Evolutionary conservation across 495 filamentous ascomycete species (phyloP).

Genomic region (Aspergillus bertholletiae): DNA sequence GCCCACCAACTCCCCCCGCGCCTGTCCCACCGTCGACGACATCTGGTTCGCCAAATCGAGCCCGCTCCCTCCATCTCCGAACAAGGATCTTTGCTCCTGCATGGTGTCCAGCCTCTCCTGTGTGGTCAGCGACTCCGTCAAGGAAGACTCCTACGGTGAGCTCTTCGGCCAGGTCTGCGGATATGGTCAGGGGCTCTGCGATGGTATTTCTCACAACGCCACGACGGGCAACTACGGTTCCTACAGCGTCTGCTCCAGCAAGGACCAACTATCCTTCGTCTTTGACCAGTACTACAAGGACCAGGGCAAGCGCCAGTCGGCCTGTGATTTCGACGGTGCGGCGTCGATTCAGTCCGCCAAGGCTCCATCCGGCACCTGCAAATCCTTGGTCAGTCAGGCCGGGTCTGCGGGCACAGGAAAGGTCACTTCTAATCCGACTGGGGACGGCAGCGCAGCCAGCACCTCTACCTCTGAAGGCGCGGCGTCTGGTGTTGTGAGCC

Average conservation of each 20-base stretch:
- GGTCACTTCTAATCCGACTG: conserved; percentile 50
- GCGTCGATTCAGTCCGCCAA: conserved; percentile 49
- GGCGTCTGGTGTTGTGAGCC: conserved; percentile 41
- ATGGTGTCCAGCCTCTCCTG: conserved; percentile 71
- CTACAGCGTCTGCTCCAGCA: conserved; percentile 77
- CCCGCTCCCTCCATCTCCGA: conserved; percentile 73
- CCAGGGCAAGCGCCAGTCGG: conserved; percentile 46
- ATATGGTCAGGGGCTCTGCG: conserved; percentile 50
- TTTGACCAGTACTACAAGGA: conserved; percentile 75
- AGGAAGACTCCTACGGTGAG: conserved; percentile 51
- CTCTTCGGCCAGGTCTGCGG: conserved; percentile 78
- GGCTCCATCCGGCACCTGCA: conserved; percentile 47
- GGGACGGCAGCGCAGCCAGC: conserved; percentile 15
- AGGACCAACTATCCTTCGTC: conserved; percentile 73
- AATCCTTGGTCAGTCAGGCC: conserved; percentile 52
- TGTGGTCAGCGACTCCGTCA: conserved; percentile 48
- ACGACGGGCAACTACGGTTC: conserved; percentile 77
- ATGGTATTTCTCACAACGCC: conserved; percentile 66
- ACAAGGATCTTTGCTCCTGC: conserved; percentile 74
- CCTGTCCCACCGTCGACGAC: conserved; percentile 62
- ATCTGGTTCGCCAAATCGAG: conserved; percentile 65
- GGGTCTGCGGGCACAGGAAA: conserved; percentile 59
- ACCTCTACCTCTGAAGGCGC: conserved; percentile 35
- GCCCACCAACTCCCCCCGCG: conserved; percentile 65
- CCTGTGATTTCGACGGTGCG: conserved; percentile 79